These are phyloP conservation scores for Coelastrella sp. DNA, from an alignment of 139 green algal species.

Conservation along the genomic window DNA sequence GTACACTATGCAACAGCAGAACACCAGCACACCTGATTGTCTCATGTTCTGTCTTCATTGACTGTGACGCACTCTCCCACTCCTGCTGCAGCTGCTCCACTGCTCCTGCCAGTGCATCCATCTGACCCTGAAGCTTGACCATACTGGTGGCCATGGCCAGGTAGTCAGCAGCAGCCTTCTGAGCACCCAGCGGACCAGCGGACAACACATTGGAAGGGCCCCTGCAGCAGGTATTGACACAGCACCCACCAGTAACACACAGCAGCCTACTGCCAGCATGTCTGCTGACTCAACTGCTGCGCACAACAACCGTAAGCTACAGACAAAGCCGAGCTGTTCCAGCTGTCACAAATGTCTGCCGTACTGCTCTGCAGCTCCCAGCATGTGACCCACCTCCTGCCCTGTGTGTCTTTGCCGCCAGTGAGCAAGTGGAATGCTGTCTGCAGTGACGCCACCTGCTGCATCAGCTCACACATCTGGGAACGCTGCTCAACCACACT, in stretches of 20 bases:
- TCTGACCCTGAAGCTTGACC: constrained; percentile 35
- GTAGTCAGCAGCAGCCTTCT: constrained; percentile 34
- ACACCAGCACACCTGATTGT: not conserved
- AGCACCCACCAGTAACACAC: too few relatives aligned
- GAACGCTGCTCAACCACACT: not conserved
- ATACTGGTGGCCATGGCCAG: constrained; percentile 16
- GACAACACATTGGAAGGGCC: not conserved
- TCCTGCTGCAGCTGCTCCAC: constrained; percentile 31
- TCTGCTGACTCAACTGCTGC: too few relatives aligned
- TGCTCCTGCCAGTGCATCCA: not conserved
- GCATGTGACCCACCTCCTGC: not conserved
- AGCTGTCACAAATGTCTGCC: not conserved
- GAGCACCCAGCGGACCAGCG: not conserved
- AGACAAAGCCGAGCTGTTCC: too few relatives aligned
- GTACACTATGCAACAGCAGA: not conserved
- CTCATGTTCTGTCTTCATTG: not conserved
- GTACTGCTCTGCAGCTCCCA: not conserved
- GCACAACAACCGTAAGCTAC: too few relatives aligned
- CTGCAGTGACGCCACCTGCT: constrained; percentile 35
- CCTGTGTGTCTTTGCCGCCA: not conserved
- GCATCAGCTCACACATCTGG: constrained; percentile 21
- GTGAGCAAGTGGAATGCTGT: not conserved
- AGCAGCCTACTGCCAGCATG: too few relatives aligned
- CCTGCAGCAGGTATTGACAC: too few relatives aligned
- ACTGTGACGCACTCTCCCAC: not conserved